Base-by-base conservation (phyloP, 2,329 filamentous ascomycete genomes). In the Apiospora rasikravindrae region DNA sequence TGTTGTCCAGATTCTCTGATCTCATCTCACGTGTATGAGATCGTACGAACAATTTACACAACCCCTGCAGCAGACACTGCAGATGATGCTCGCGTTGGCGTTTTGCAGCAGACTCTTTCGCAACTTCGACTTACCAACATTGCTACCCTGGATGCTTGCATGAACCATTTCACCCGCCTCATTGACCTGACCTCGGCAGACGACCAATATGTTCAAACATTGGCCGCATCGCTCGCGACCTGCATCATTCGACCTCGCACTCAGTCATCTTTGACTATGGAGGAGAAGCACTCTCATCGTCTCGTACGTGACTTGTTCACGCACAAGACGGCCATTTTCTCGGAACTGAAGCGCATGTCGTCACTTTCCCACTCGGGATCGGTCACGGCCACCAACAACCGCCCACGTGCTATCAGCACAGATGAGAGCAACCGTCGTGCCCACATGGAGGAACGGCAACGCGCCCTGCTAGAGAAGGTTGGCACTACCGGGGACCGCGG, bases 11-110 rank as follows among this genome's bases (percentile, higher is more conserved):
- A 99, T 83, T 98, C 96, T n/a, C 88, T 99, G 74, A 96, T 99
- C 74, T 98, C 96, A 71, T 97, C 95, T 53, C 96, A 98, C 81
- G 95, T 99, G 72, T 99, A 99, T 82, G 97, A 99, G 84, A 98
- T 99, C 80, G 92, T 99, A 81, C 95, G 98, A 84, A 98, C 95
- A 1, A 97, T 99, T 75, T 99, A 99, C 85, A 92, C 91, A 67
- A 95, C 93, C 19, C 92, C 94, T 16, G 88, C 93, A 67, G 89
- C 93, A 57, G 94, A 97, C 72, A 89, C 90, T 22, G 91, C 91
- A 4, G 94, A 97, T 77, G 88, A 91, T 69, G 91, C 94, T 16
- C 93, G 96, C 70, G 89, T 99, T 75, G 93, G 95, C 71, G 94
- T 98, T 73, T 89, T 99, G 45, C 96, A 99, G 82, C 97, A 96